A percentile compares a stretch with the other conserved stretches of the same genome.
Conservation (phyloP, 1,284 basidiomycete genomes). For the Cryptococcus depauperatus region DNA sequence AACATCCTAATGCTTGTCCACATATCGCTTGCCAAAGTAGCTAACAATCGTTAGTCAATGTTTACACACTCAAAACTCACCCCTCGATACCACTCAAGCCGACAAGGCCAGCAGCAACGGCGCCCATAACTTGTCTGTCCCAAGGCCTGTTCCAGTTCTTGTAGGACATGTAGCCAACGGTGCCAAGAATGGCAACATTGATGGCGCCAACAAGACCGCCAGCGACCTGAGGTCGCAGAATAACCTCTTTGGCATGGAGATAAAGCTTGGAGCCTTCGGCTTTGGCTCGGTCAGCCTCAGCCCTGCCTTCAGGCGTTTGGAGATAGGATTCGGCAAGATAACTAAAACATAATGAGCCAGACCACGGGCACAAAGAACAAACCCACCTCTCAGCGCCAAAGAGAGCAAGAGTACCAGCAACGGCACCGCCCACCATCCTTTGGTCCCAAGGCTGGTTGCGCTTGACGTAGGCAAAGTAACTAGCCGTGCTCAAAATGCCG, state of each 20-base stretch:
- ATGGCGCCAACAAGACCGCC: slow-evolving; percentile 62
- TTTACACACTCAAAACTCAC: slow-evolving; percentile 46
- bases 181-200: slow-evolving; percentile 60
- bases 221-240: slow-evolving; percentile 61
- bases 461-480: slow-evolving; percentile 60
- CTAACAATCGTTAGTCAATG: slow-evolving; percentile 12
- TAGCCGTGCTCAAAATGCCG: slow-evolving; percentile 57
- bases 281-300: slow-evolving; percentile 54
- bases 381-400: slow-evolving; percentile 53
- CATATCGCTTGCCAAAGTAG: slow-evolving; percentile 35
- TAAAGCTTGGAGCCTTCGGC: slow-evolving; percentile 58
- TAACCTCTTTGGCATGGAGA: slow-evolving; percentile 53
- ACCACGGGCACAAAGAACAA: background rate
- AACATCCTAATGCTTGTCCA: slow-evolving; percentile 27
- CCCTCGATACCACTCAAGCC: slow-evolving; percentile 62
- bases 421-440: slow-evolving; percentile 52
- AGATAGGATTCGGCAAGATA: slow-evolving; percentile 58
- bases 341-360: slow-evolving; percentile 22
- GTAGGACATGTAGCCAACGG: slow-evolving; percentile 62
- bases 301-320: slow-evolving; percentile 54
- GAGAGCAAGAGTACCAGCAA: slow-evolving; percentile 53
- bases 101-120: slow-evolving; percentile 57
- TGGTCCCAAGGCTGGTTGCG: slow-evolving; percentile 57
- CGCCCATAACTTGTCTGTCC: slow-evolving; percentile 61
- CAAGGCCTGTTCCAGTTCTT: slow-evolving; percentile 62